Conservation (phyloP, 306 rosid species). For the Inga laurina region DNA sequence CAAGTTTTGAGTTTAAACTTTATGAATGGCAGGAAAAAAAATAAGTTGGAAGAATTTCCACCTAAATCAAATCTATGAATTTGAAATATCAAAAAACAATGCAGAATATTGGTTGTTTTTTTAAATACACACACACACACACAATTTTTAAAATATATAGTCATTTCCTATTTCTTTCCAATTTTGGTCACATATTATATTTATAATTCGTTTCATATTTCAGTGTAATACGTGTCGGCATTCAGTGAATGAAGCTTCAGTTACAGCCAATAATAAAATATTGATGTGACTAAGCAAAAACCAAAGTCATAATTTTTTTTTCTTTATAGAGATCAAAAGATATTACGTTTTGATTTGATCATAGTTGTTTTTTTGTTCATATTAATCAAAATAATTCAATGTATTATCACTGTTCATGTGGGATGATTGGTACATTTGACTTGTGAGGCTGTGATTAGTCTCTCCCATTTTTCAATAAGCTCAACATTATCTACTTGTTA, state of each 20-base stretch:
- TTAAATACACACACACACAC: too few species aligned
- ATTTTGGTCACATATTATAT: neutral
- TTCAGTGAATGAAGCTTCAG: slow-evolving; percentile 10
- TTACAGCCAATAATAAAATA: neutral
- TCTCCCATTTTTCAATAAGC: neutral
- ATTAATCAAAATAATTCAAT: neutral
- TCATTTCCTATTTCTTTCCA: neutral
- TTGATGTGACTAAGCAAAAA: neutral
- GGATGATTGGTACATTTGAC: neutral
- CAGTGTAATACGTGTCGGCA: neutral
- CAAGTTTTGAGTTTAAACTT: neutral
- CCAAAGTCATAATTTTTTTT: neutral
- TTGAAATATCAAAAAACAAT: neutral
- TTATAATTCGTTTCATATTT: neutral
- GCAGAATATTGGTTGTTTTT: neutral
- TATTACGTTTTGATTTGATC: neutral
- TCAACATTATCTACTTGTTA: neutral
- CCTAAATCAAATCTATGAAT: neutral
- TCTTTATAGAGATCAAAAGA: neutral
- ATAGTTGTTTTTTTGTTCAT: neutral
- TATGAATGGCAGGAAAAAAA: neutral
- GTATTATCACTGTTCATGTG: neutral
- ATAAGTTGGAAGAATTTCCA: neutral
- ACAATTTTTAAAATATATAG: neutral
- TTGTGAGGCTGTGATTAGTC: neutral